phyloP scores from a whole-genome alignment of 306 rosid species.

The Begonia loranthoides region DNA sequence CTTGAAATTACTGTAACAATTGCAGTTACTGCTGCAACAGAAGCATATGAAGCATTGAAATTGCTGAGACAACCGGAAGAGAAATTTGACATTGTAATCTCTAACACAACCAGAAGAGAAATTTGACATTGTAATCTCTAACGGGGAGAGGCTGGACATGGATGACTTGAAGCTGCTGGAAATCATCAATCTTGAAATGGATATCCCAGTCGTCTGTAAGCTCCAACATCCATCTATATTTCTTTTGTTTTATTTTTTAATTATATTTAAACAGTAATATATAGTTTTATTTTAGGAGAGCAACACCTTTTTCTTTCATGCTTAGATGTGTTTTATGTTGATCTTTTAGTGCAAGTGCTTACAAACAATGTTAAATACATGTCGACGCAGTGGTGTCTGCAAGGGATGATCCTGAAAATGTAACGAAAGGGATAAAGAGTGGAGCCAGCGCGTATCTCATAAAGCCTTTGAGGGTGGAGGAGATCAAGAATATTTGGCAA shows the following conservation, averaged over 20 bases:
- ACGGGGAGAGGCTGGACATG: too few species aligned
- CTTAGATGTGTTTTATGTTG: background rate
- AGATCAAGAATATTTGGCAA: too few species aligned
- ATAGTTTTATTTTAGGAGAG: background rate
- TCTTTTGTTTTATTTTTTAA: too few species aligned
- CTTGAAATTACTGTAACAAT: too few species aligned
- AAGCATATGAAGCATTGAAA: constrained; percentile 13
- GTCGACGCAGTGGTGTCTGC: constrained; percentile 9
- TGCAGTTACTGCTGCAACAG: constrained; percentile 10
- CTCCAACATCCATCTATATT: background rate
- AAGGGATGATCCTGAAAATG: background rate
- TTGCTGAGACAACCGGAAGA: constrained; percentile 2
- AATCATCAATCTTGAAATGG: too few species aligned
- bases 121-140: too few species aligned
- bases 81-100: too few species aligned
- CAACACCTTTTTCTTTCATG: too few species aligned
- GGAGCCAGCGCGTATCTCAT: constrained; percentile 12
- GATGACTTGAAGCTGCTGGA: too few species aligned
- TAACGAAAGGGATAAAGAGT: constrained; percentile 2
- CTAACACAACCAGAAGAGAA: too few species aligned
- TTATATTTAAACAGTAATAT: background rate
- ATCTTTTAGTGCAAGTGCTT: background rate
- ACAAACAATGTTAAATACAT: background rate
- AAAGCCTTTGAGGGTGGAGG: constrained; percentile 9
- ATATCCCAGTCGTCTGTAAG: constrained; percentile 18